Base-by-base conservation (phyloP, 2,329 filamentous ascomycete genomes). In the Calonectria henricotiae region DNA sequence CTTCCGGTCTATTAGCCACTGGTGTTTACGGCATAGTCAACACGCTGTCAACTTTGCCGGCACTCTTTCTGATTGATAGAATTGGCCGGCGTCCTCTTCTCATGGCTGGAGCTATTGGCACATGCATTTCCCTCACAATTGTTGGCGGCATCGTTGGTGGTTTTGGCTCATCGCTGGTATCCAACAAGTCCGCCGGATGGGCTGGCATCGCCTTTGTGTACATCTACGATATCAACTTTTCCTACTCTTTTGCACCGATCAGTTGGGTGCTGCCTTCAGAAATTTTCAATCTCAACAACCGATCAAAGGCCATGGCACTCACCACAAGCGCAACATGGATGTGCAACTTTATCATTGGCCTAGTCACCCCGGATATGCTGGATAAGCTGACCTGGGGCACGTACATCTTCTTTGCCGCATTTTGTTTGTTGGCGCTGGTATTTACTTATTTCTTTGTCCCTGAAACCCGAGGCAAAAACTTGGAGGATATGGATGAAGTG, bases 261-360 rank as follows among this genome's bases (percentile, higher is more conserved):
- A 89, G 87, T 65, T 92, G 90, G 90, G 86, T 92, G 51, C 91
- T 92, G 71, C 88, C 89, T 0, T 88, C 89, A 5, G 90, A 92
- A 78, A 87, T 92, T 39, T 92, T 89, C 82, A 88, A 87, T 2
- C 78, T 90, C 0, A 86, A 85, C 8, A 88, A 86, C 54, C 84
- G 89, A 20, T 86, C 89, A 12, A 89, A 91, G 75, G 90, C 87
- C n/a, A 89, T 90, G 72, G 85, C 89, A 0, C 82, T 92, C 9
- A 88, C 88, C 4, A 89, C 87, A 0, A 88, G 85, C 70, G 86
- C 85, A 8, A 81, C 79, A 0, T 82, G 81, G 81, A 80, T 82
- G 77, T 80, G 78, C 69, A 82, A 82, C 74, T 82, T 82, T 46
- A 77, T 82, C 25, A 79, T 82, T 20, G 81, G 80, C 0, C 76